Conservation (phyloP, 148 eudicot species). For the Silene conica region DNA sequence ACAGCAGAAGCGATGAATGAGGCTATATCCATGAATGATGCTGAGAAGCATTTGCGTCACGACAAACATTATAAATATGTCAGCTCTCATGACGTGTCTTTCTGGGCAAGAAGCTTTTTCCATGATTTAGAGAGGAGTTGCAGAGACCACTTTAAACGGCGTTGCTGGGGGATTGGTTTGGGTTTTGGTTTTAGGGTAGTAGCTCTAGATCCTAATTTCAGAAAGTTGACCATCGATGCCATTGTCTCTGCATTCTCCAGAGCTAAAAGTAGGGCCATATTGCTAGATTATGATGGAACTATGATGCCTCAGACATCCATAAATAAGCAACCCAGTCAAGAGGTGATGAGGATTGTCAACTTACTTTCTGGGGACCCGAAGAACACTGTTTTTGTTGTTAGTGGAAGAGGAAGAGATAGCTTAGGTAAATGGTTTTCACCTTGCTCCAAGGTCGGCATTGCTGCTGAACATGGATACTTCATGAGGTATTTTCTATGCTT, state of each 20-base stretch:
- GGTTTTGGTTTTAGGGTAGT: constrained; percentile 43
- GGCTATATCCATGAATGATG: constrained; percentile 33
- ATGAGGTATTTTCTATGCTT: constrained; percentile 28
- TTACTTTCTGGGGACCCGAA: constrained; percentile 27
- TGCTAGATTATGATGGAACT: constrained; percentile 41
- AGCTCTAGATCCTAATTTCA: constrained; percentile 36
- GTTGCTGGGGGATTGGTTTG: constrained; percentile 40
- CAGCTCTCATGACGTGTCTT: constrained; percentile 35
- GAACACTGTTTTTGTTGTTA: constrained; percentile 38
- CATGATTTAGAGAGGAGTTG: constrained; percentile 40
- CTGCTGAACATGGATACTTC: constrained; percentile 48
- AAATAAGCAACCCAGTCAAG: constrained; percentile 31
- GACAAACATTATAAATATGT: constrained; percentile 36
- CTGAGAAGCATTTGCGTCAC: constrained; percentile 38
- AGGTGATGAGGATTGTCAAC: constrained; percentile 30
- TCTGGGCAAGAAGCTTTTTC: constrained; percentile 33
- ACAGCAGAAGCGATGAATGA: constrained; percentile 42
- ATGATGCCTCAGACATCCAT: constrained; percentile 39
- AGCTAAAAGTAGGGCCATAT: constrained; percentile 35
- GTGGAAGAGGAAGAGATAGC: constrained; percentile 33
- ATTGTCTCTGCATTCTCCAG: constrained; percentile 33
- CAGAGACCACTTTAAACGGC: constrained; percentile 32
- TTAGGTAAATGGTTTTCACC: constrained; percentile 42
- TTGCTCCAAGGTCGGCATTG: constrained; percentile 37
- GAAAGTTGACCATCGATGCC: constrained; percentile 31